phyloP scores from a whole-genome alignment of 495 filamentous ascomycete genomes.

The Amorphotheca resinae region DNA sequence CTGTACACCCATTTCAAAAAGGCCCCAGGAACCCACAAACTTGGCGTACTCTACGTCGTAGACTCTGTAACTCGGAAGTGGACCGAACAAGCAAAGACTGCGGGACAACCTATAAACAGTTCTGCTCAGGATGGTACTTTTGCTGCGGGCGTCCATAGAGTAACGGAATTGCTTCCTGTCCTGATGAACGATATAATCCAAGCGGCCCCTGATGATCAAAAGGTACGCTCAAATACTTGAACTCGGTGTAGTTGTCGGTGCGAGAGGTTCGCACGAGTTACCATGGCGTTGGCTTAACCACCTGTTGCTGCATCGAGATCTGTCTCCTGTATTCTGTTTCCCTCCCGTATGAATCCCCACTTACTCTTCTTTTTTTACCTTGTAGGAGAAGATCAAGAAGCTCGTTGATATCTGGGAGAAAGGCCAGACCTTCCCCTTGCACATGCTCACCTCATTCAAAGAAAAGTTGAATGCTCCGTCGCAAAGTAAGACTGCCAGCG shows the following conservation, averaged over 20 bases:
- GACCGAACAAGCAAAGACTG: conserved; percentile 85
- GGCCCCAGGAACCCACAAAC: conserved; percentile 85
- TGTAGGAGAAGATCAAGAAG: conserved; percentile 92
- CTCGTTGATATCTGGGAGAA: conserved; percentile 98
- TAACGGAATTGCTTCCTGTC: conserved; percentile 83
- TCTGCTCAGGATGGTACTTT: conserved; percentile 78
- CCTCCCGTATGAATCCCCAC: conserved; percentile 14
- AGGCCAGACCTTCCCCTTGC: conserved; percentile 73
- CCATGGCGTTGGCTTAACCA: background rate
- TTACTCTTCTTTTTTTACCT: conserved; percentile 24
- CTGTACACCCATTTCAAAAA: conserved; percentile 97
- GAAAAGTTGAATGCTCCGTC: conserved; percentile 56
- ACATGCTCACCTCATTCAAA: conserved; percentile 77
- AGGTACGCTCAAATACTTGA: conserved; percentile 62
- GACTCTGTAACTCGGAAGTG: conserved; percentile 98
- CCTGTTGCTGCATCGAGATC: conserved; percentile 1
- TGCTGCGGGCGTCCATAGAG: conserved; percentile 90
- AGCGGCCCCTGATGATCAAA: conserved; percentile 86
- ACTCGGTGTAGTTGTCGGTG: conserved; percentile 3
- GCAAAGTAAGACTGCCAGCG: conserved; percentile 22
- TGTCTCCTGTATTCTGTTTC: background rate
- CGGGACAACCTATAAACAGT: conserved; percentile 66
- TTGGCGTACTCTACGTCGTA: conserved; percentile 99
- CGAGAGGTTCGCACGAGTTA: conserved; percentile 3
- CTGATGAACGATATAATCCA: conserved; percentile 94